Conservation (phyloP, 108 stramenopile species). For the Nitzschia putrida region DNA sequence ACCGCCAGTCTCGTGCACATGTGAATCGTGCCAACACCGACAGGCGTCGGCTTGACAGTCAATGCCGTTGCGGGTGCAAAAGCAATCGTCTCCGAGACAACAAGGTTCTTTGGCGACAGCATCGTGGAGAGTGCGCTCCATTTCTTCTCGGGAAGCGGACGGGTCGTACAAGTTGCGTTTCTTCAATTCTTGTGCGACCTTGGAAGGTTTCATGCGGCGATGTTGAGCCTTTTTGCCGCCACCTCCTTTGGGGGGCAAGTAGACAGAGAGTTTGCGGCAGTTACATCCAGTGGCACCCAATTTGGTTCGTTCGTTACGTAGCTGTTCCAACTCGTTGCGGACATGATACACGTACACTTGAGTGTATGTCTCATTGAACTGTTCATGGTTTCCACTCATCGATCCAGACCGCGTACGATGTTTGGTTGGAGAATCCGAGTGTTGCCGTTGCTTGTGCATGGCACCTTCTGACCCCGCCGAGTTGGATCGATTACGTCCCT, state of each 20-base stretch:
- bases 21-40: slow-evolving; percentile 77
- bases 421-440: slow-evolving; percentile 20
- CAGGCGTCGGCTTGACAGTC: slow-evolving; percentile 87
- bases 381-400: slow-evolving; percentile 1
- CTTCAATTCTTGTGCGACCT: slow-evolving; percentile 74
- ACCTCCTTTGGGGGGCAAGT: slow-evolving; percentile 52
- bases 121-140: slow-evolving; percentile 66
- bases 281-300: slow-evolving; percentile 68
- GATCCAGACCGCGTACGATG: slow-evolving; percentile 11
- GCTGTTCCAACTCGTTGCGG: slow-evolving; percentile 75
- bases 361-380: slow-evolving; percentile 47
- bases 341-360: slow-evolving; percentile 59
- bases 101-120: slow-evolving; percentile 74
- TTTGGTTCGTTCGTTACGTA: slow-evolving; percentile 62
- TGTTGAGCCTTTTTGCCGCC: slow-evolving; percentile 68
- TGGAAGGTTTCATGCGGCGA: slow-evolving; percentile 63
- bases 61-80: slow-evolving; percentile 70
- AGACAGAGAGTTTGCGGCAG: slow-evolving; percentile 79
- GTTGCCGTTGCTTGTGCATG: too few relatives aligned
- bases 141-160: slow-evolving; percentile 48
- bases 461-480: slow-evolving; percentile 6
- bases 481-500: slow-evolving; percentile 35
- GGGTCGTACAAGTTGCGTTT: slow-evolving; percentile 61
- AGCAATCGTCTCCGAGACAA: slow-evolving; percentile 67
- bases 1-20: slow-evolving; percentile 33